Conservation (phyloP, 1,139 yeast species). For the Spencermartinsiella ligniputridi region DNA sequence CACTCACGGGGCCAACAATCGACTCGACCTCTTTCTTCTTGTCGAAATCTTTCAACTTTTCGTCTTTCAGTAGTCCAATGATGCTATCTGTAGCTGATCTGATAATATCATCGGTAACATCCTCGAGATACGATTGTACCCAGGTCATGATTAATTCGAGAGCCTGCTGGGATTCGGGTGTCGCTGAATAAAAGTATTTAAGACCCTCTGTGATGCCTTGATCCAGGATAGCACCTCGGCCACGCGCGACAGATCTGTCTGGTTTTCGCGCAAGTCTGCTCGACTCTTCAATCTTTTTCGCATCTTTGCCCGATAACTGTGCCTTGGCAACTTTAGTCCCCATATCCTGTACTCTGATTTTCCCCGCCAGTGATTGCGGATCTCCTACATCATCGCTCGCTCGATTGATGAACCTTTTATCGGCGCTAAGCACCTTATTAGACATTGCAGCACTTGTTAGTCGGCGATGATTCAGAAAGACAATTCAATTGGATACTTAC, state of each 20-base stretch:
- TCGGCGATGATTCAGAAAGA: neutral
- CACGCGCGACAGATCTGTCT: conserved; percentile 10
- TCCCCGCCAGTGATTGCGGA: conserved; percentile 71
- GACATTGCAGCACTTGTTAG: conserved; percentile 44
- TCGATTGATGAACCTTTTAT: conserved; percentile 44
- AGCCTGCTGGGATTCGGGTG: conserved; percentile 40
- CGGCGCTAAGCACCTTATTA: conserved; percentile 64
- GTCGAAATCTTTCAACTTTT: conserved; percentile 38
- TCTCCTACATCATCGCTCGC: conserved; percentile 49
- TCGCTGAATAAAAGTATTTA: conserved; percentile 47
- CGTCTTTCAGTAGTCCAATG: conserved; percentile 55
- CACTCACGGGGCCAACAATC: conserved; percentile 47
- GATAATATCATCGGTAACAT: conserved; percentile 53
- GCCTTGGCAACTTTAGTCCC: conserved; percentile 48
- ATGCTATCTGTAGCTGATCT: conserved; percentile 61
- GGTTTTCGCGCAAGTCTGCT: conserved; percentile 14
- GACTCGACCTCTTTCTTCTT: conserved; percentile 41
- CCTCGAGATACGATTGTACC: conserved; percentile 49
- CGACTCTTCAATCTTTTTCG: conserved; percentile 4
- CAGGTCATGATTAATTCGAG: conserved; percentile 48
- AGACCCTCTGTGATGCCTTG: conserved; percentile 34
- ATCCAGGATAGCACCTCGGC: conserved; percentile 28
- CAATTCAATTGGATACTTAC: neutral
- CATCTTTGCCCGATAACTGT: conserved; percentile 15
- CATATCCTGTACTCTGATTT: conserved; percentile 60